A percentile compares a stretch with the other conserved stretches of the same genome.
phyloP scores from a whole-genome alignment of 2,329 filamentous ascomycete genomes.

The Laburnicola sp. region DNA sequence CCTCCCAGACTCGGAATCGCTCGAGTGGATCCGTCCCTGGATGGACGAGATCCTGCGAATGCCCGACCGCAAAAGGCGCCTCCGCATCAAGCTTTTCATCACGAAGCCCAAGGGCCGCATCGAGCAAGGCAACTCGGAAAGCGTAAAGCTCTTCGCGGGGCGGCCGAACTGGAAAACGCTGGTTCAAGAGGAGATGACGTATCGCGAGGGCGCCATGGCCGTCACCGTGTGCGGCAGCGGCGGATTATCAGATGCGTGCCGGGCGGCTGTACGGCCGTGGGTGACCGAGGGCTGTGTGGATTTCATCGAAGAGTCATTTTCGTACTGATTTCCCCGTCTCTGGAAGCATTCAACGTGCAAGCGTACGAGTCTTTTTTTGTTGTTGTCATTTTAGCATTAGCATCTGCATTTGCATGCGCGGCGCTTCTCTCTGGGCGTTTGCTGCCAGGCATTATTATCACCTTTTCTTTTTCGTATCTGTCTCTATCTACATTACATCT shows the following conservation, averaged over 20 bases:
- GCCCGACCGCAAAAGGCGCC: conserved; percentile 60
- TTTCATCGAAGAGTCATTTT: conserved; percentile 68
- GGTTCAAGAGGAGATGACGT: conserved; percentile 59
- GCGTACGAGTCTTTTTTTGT: conserved; percentile 1
- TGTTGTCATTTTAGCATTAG: neutral
- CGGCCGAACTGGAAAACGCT: conserved; percentile 60
- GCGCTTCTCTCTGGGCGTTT: no score
- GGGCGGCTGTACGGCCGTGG: conserved; percentile 57
- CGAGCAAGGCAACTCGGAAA: conserved; percentile 57
- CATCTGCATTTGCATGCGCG: conserved; percentile 6
- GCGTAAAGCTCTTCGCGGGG: conserved; percentile 64
- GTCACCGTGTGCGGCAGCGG: conserved; percentile 67
- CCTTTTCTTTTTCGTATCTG: no score
- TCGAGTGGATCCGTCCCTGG: conserved; percentile 66
- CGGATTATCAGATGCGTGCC: conserved; percentile 64
- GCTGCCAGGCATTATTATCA: no score
- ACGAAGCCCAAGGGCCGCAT: conserved; percentile 62
- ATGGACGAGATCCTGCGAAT: conserved; percentile 67
- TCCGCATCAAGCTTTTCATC: conserved; percentile 65
- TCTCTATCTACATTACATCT: no score
- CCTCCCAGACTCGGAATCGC: conserved; percentile 70
- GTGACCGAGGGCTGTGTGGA: conserved; percentile 59
- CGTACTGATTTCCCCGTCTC: conserved; percentile 51
- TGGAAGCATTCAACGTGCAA: neutral
- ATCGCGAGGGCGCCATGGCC: conserved; percentile 61